Conservation (phyloP, 805 yeast genomes). For the Nakazawaea anatomiae region DNA sequence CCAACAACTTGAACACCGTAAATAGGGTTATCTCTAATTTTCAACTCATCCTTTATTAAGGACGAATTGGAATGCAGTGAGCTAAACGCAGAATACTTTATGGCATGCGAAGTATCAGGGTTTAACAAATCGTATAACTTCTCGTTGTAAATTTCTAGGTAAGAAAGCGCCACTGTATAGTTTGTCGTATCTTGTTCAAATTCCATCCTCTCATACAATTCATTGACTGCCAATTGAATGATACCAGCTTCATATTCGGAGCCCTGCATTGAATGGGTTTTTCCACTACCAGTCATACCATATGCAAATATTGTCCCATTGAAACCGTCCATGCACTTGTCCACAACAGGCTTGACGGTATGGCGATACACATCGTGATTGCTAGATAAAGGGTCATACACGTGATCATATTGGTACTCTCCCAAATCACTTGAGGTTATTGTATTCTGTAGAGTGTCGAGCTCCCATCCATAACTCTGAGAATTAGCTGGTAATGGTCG, state of each 20-base stretch:
- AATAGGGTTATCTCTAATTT: conserved; percentile 68
- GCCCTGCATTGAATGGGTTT: conserved; percentile 85
- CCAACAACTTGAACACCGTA: conserved; percentile 70
- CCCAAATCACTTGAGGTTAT: conserved; percentile 52
- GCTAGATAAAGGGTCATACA: conserved; percentile 50
- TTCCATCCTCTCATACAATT: conserved; percentile 46
- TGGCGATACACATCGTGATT: conserved; percentile 58
- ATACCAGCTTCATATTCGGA: conserved; percentile 57
- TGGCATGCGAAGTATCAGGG: conserved; percentile 24
- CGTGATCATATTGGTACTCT: conserved; percentile 71
- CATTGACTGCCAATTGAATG: conserved; percentile 59
- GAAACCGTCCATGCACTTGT: conserved; percentile 61
- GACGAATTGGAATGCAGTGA: background rate
- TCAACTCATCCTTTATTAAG: conserved; percentile 43
- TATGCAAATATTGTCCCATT: conserved; percentile 91
- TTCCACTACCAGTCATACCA: conserved; percentile 94
- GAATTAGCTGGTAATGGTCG: conserved; percentile 43
- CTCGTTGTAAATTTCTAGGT: conserved; percentile 85
- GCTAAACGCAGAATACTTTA: conserved; percentile 11
- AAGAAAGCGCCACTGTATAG: conserved; percentile 55
- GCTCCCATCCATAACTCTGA: conserved; percentile 33
- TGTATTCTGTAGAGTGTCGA: conserved; percentile 30
- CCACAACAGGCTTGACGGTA: conserved; percentile 47
- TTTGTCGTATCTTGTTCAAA: conserved; percentile 22
- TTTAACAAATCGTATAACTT: conserved; percentile 70